Percentiles rank a stretch among this genome's conserved stretches.
phyloP scores from a whole-genome alignment of 1,284 basidiomycete genomes.

The Sporisorium sorghi region DNA sequence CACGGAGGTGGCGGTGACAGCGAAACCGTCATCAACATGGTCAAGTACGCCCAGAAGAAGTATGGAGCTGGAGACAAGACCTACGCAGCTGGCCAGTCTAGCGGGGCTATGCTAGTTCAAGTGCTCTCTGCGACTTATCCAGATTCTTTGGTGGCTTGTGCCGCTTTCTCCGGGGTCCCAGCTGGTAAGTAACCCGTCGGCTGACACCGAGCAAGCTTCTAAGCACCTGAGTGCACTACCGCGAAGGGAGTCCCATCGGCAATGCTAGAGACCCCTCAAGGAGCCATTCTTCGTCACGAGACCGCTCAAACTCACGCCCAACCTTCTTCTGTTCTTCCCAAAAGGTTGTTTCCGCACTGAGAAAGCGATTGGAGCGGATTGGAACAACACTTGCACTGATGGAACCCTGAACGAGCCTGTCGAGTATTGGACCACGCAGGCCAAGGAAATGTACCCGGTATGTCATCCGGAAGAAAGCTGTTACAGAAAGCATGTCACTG shows the following conservation, averaged over 20 bases:
- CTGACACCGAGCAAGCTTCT: too few species aligned
- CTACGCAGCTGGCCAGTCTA: slow-evolving; percentile 16
- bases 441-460: slow-evolving; percentile 21
- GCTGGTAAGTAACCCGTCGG: too few species aligned
- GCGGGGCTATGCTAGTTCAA: slow-evolving; percentile 29
- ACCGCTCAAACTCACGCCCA: background rate
- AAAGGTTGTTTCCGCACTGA: slow-evolving; percentile 22
- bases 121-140: slow-evolving; percentile 15
- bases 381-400: slow-evolving; percentile 25
- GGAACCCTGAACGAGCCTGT: slow-evolving; percentile 8
- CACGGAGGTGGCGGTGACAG: slow-evolving; percentile 29
- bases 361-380: slow-evolving; percentile 3
- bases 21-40: slow-evolving; percentile 26
- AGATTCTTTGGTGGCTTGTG: slow-evolving; percentile 13
- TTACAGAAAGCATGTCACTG: background rate
- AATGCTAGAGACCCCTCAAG: too few species aligned
- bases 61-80: slow-evolving; percentile 18
- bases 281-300: background rate
- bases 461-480: background rate
- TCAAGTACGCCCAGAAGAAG: slow-evolving; percentile 22
- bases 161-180: background rate
- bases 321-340: background rate
- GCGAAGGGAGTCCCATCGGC: too few species aligned
- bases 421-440: slow-evolving; percentile 24
- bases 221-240: too few species aligned